A percentile compares a stretch with the other conserved stretches of the same genome.
phyloP scores from a whole-genome alignment of 1,284 basidiomycete species.

The Xerocomus cyaneibrunnescens region DNA sequence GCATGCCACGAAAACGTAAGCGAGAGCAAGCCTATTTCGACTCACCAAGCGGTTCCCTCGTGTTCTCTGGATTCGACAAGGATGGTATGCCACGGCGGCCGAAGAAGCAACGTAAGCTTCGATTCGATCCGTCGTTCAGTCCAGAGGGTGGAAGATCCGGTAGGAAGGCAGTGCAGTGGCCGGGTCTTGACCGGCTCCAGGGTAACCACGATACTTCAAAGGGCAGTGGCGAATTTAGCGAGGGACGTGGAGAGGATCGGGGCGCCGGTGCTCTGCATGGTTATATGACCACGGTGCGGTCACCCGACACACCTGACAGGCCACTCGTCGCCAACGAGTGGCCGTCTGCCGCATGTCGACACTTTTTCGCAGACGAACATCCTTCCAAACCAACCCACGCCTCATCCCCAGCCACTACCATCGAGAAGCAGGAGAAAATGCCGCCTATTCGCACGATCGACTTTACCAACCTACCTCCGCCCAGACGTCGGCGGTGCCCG shows the following conservation, averaged over 20 bases:
- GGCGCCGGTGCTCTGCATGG: not conserved
- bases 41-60: slow-evolving; percentile 28
- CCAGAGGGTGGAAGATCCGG: slow-evolving; percentile 13
- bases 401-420: not conserved
- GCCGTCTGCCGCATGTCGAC: not conserved
- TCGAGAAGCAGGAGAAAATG: not conserved
- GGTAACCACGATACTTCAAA: not conserved
- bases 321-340: not conserved
- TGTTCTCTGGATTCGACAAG: slow-evolving; percentile 32
- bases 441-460: slow-evolving; percentile 26
- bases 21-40: slow-evolving; percentile 32
- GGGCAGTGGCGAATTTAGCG: not conserved
- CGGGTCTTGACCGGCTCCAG: not conserved
- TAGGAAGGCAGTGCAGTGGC: not conserved
- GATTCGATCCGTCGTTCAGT: slow-evolving; percentile 28
- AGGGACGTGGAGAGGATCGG: not conserved
- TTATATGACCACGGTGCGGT: not conserved
- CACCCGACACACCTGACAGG: slow-evolving; percentile 14
- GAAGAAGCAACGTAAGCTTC: slow-evolving; percentile 29
- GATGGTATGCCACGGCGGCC: slow-evolving; percentile 32
- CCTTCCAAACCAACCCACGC: not conserved
- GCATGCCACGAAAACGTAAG: slow-evolving; percentile 28
- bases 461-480: slow-evolving; percentile 27
- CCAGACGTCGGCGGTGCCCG: slow-evolving; percentile 16
- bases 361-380: not conserved